A percentile compares a stretch with the other conserved stretches of the same genome.
Conservation (phyloP, 1,139 yeast species). For the Diutina pseudorugosa region DNA sequence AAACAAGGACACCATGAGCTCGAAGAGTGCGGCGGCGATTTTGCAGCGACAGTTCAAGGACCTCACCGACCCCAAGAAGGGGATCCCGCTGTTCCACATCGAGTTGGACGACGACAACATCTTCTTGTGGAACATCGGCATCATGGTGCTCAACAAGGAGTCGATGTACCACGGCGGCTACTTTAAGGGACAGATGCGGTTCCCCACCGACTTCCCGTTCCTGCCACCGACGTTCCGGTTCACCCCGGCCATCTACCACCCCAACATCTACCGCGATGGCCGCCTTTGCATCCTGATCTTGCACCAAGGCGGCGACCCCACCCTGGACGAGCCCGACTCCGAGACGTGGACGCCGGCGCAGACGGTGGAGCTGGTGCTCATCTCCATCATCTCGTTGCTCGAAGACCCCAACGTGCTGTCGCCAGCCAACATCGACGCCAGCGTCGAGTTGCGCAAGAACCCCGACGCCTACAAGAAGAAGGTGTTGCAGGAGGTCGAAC, state of each 20-base stretch:
- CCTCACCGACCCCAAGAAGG: slow-evolving; percentile 85
- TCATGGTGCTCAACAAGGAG: slow-evolving; percentile 82
- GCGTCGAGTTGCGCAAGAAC: slow-evolving; percentile 80
- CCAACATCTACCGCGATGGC: slow-evolving; percentile 90
- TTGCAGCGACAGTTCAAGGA: slow-evolving; percentile 90
- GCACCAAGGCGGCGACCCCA: slow-evolving; percentile 82
- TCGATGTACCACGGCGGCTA: slow-evolving; percentile 95
- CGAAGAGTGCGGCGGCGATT: slow-evolving; percentile 58
- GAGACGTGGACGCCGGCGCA: slow-evolving; percentile 97
- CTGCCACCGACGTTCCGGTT: slow-evolving; percentile 86
- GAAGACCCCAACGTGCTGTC: slow-evolving; percentile 90
- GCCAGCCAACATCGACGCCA: slow-evolving; percentile 96
- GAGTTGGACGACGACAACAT: slow-evolving; percentile 82
- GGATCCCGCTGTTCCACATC: slow-evolving; percentile 84
- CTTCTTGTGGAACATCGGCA: slow-evolving; percentile 86
- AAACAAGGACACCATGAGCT: slow-evolving; percentile 25
- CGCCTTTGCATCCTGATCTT: slow-evolving; percentile 83
- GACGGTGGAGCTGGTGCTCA: slow-evolving; percentile 81
- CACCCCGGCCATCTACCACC: slow-evolving; percentile 92
- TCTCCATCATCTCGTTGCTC: slow-evolving; percentile 77
- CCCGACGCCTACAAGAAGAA: slow-evolving; percentile 69
- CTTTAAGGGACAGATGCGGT: slow-evolving; percentile 86
- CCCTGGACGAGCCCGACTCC: slow-evolving; percentile 82
- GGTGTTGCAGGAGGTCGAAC: slow-evolving; percentile 72
- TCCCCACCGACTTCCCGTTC: slow-evolving; percentile 85